These are phyloP conservation scores for Metroxylon sagu DNA, from an alignment of 176 grass and related monocot species.

Conservation along the genomic window DNA sequence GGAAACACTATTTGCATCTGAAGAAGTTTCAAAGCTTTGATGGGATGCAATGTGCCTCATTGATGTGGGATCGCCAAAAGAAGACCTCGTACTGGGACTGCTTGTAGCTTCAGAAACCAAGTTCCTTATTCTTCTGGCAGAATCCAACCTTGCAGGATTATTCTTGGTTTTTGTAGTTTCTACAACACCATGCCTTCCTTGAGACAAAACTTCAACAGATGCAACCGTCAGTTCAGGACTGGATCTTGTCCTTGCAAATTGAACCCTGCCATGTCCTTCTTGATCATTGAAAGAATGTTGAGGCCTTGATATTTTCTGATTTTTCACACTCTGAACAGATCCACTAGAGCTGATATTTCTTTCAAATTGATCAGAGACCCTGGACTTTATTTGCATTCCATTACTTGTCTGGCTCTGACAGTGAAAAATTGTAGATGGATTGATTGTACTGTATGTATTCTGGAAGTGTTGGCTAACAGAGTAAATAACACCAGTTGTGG, in stretches of 20 bases:
- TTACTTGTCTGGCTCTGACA: conserved; percentile 34
- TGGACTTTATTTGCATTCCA: conserved; percentile 26
- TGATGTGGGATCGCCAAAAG: conserved; percentile 49
- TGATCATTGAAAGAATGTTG: conserved; percentile 26
- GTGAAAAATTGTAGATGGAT: conserved; percentile 31
- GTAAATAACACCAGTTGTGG: conserved; percentile 30
- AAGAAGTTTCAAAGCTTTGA: conserved; percentile 37
- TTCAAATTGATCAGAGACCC: conserved; percentile 52
- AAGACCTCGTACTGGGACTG: conserved; percentile 49
- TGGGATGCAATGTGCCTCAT: conserved; percentile 41
- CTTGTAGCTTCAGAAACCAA: conserved; percentile 39
- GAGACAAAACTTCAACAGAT: conserved; percentile 52
- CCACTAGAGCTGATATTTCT: conserved; percentile 45
- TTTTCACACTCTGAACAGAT: conserved; percentile 43
- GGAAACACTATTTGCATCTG: conserved; percentile 65
- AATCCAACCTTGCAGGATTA: conserved; percentile 30
- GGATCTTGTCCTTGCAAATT: conserved; percentile 74
- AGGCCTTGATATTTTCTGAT: conserved; percentile 37
- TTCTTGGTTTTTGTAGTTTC: conserved; percentile 28
- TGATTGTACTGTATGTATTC: conserved; percentile 16
- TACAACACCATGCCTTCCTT: conserved; percentile 24
- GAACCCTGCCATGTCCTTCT: conserved; percentile 44
- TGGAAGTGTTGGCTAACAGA: conserved; percentile 22
- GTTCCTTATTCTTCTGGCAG: conserved; percentile 43
- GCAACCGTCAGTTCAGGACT: conserved; percentile 75